Evolutionary conservation across 2,329 filamentous ascomycete species (phyloP), one percentile per base, ranked within the genome.

Genomic region (Aureobasidium sp.): DNA sequence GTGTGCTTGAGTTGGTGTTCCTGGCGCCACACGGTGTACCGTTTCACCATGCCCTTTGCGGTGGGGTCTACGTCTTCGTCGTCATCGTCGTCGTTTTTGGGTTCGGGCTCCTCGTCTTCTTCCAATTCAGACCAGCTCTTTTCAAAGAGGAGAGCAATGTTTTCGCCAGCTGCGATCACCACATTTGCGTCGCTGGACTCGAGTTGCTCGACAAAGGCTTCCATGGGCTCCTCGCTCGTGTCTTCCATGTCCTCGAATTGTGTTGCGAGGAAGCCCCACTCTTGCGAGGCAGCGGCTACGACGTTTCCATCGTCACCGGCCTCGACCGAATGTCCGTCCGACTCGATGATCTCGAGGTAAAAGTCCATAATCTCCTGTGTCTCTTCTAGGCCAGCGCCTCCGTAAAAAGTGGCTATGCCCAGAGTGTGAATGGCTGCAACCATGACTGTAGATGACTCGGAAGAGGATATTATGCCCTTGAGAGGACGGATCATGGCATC

Each of bases 141-240:
- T 67, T 95, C 90, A 62, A 88, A 91, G 10, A 95, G 74, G 8
- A 94, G 74, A 0, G 89, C 89, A 55, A 95, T 90, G 66, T 88
- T 88, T 63, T 85, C 80, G 3, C 85, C 88, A 0, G 88, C 85
- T 3, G 85, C 81, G 40, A 88, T 81, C 63, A 93, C 88, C 1
- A 95, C 86, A 7, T 79, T 74, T 1, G 82, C 73, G 55, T 89
- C 83, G 27, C 76, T 76, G 65, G 86, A 89, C 56, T 90, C 83
- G 16, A 95, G 83, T 68, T 95, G 90, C 42, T 95, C 89, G 37
- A 88, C 83, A 61, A 95, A 89, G 2, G 85, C 83, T 50, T 93
- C 86, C 61, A 93, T 79, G 14, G 87, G 85, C 24, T 80, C 71
- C 58, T 88, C 83, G 27, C 85, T 88, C 56, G 83, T 77, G 14